Percentiles rank a stretch among this genome's conserved stretches.
Conservation (phyloP, 352 stramenopile species). For the Phytophthora fragariae region DNA sequence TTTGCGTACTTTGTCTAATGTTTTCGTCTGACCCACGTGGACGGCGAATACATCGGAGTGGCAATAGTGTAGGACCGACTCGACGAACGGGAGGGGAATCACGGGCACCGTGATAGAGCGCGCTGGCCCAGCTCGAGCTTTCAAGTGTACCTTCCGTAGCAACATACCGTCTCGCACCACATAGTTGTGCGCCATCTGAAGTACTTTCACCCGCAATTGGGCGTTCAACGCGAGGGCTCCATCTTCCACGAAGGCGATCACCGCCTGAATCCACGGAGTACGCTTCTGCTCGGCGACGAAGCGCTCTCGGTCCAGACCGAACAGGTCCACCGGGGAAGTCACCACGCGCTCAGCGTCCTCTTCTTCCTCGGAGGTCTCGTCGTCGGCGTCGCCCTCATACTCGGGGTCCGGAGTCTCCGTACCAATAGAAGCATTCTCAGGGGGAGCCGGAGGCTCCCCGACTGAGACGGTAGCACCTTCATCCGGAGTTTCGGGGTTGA, state of each 20-base stretch:
- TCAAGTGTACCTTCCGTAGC: constrained; percentile 2
- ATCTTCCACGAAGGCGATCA: constrained; percentile 1
- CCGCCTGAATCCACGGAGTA: constrained; percentile 8
- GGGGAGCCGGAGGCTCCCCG: no score
- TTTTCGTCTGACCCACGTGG: constrained; percentile 6
- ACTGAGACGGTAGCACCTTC: no score
- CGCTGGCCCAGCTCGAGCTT: neutral
- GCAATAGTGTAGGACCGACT: constrained; percentile 19
- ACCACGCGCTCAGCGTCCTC: no score
- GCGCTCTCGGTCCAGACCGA: no score
- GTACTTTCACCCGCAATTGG: neutral
- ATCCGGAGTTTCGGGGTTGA: no score
- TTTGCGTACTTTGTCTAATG: constrained; percentile 3
- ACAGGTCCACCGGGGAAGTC: no score
- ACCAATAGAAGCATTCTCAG: no score
- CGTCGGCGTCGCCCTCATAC: no score
- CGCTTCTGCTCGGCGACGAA: neutral
- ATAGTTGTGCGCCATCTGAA: neutral
- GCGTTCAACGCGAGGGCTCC: constrained; percentile 4
- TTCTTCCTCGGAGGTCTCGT: no score
- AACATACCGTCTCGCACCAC: neutral
- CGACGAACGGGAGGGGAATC: constrained; percentile 6
- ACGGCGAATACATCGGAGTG: constrained; percentile 10
- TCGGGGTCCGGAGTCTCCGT: no score
- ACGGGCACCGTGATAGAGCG: constrained; percentile 2